These are phyloP conservation scores for Aureobasidium sp. DNA, from an alignment of 2,329 filamentous ascomycete species.

Conservation along the genomic window DNA sequence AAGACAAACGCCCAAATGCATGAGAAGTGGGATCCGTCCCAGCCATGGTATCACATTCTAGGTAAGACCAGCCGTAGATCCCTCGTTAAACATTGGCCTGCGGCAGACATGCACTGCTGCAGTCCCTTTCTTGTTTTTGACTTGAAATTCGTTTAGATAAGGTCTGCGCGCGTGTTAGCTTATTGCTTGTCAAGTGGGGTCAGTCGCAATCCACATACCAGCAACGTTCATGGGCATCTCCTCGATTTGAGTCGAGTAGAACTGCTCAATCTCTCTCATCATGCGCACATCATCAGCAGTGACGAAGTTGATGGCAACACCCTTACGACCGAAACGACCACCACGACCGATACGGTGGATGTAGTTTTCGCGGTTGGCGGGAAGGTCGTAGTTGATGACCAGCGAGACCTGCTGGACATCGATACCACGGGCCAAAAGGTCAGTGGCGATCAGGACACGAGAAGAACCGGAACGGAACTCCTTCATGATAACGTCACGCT, in stretches of 20 bases:
- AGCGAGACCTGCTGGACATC: constrained; percentile 99
- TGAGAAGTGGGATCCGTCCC: constrained; percentile 13
- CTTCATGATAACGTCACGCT: constrained; percentile 99
- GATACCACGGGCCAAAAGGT: constrained; percentile 97
- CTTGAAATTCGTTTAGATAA: constrained; percentile 30
- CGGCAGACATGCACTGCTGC: constrained; percentile 14
- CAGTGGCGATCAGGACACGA: constrained; percentile 96
- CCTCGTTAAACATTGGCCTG: constrained; percentile 12
- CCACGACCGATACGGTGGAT: constrained; percentile 99
- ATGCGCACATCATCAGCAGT: constrained; percentile 98
- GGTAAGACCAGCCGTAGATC: constrained; percentile 14
- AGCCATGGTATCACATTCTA: constrained; percentile 14
- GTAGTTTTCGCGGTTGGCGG: constrained; percentile 99
- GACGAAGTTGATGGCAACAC: constrained; percentile 99
- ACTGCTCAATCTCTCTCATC: constrained; percentile 99
- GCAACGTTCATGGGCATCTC: constrained; percentile 98
- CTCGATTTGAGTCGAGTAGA: constrained; percentile 99
- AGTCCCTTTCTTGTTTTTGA: constrained; percentile 13
- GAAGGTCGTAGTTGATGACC: constrained; percentile 99
- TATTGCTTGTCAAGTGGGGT: constrained; percentile 51
- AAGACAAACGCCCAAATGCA: constrained; percentile 17
- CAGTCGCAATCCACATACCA: constrained; percentile 39
- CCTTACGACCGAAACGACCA: constrained; percentile 99
- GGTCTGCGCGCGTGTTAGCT: constrained; percentile 25
- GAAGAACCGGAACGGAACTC: constrained; percentile 99